phyloP scores from a whole-genome alignment of 1,284 basidiomycete genomes.

The Boletus calvinii region DNA sequence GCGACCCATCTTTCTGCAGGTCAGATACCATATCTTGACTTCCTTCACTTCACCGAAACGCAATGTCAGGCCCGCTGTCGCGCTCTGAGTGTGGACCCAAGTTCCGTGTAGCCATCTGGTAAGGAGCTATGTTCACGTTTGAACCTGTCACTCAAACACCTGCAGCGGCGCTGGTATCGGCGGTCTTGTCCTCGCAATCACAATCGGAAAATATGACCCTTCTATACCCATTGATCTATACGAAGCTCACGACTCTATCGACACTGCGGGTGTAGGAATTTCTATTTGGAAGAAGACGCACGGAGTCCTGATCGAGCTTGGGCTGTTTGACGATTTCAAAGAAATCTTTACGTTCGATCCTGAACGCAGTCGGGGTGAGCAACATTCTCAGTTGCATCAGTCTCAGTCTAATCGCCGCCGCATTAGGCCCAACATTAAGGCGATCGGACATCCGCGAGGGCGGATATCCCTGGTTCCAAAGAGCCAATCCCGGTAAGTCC shows the following conservation, averaged over 20 bases:
- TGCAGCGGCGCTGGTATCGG: slow-evolving; percentile 24
- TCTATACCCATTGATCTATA: slow-evolving; percentile 25
- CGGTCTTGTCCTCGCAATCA: slow-evolving; percentile 24
- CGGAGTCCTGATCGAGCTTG: slow-evolving; percentile 21
- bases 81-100: neutral
- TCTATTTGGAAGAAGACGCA: slow-evolving; percentile 7
- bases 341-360: slow-evolving; percentile 1
- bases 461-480: slow-evolving; percentile 22
- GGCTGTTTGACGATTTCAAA: slow-evolving; percentile 21
- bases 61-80: slow-evolving; percentile 3
- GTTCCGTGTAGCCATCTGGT: slow-evolving; percentile 24
- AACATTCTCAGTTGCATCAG: too few relatives aligned
- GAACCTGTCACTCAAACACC: neutral
- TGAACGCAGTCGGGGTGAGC: slow-evolving; percentile 2
- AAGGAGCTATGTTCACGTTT: neutral
- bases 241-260: slow-evolving; percentile 21
- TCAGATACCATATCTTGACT: neutral
- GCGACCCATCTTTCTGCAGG: neutral
- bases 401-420: neutral
- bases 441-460: slow-evolving; percentile 22
- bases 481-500: slow-evolving; percentile 9
- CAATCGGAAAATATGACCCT: slow-evolving; percentile 25
- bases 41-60: neutral
- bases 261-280: slow-evolving; percentile 19
- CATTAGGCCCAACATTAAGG: slow-evolving; percentile 7